Evolutionary conservation across 768 basidiomycete genomes (phyloP), one percentile per base, ranked within the genome.

Genomic region (Pleurotus djamor): DNA sequence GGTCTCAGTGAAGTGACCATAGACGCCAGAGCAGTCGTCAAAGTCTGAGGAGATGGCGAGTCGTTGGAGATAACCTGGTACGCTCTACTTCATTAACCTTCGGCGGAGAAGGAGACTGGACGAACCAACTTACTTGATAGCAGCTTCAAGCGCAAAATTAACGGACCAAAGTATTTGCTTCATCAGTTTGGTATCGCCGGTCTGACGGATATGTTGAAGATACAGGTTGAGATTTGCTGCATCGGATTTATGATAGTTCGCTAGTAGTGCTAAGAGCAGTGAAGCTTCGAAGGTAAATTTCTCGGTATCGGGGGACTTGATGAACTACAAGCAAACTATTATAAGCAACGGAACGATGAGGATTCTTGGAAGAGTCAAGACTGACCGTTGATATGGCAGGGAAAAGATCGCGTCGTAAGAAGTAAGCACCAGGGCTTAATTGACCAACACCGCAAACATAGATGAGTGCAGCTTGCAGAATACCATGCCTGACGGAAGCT

Each of bases 191-290:
- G 72, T 69, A 60, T 89, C 83, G 3, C 69, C 63, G 0, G 76
- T 78, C 34, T 78, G 76, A 37, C 72, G 72, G 33, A 89, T 82
- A 28, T 75, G 73, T 28, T 79, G 79, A 7, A 89, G 74, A 65
- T 87, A 89, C 0, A 83, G 83, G 68, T 91, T 91, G 41, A 88
- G 77, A 62, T 81, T 86, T 8, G 85, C 83, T 8, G 86, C 86
- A 65, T 88, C 87, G 0, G 86, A 87, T 65, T 85, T 87, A 67
- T 89, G 89, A 67, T 85, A 91, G 64, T 88, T 88, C 56, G 83
- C 83, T 2, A 91, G 78, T 36, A 88, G 70, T 9, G 83, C 76
- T n/a, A 89, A 76, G 5, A 90, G 71, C 5, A 89, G 72, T 0
- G 78, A 71, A 1, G 85, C 83, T 65, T 88, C 86, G 57, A 87